Evolutionary conservation across 805 yeast genomes (phyloP), one percentile per base, ranked within the genome.

Genomic region (Lipomyces kockii): DNA sequence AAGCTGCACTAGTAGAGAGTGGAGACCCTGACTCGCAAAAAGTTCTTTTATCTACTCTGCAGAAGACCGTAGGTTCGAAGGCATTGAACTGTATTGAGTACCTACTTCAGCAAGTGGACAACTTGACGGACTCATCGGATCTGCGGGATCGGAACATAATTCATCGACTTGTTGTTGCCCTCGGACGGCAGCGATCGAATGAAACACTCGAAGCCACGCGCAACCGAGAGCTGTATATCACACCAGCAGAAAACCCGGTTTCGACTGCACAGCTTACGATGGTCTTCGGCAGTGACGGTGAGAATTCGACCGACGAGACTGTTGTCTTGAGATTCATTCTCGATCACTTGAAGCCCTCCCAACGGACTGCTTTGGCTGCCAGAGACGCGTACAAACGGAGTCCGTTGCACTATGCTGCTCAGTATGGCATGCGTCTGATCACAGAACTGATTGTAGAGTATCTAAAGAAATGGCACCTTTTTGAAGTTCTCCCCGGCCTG

Each of bases 321-420:
- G 82, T 83, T 20, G 90, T 92, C 2, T 80, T 91, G 57, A 76
- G 79, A 6, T 86, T 86, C 74, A 82, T 92, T 39, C 81, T 92
- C 63, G 80, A 83, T 17, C 82, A 83, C 58, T 77, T 92, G 25
- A 87, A 86, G 1, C 82, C 83, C 0, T 84, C 83, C 69, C 80
- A 86, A 68, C 83, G 87, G 67, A 79, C 83, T 29, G 83, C 84
- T 2, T 80, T 93, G 27, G 78, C 88, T 58, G 88, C 89, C 61
- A 85, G 84, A 56, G 98, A 93, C 76, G 87, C 85, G 66, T 90
- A 91, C 75, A 83, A 83, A 69, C 84, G 97, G 68, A 90, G 97
- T 0, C 97, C 98, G 0, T 80, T 94, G 64, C 98, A 94, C 79
- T 93, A 93, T 77, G 88, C 97, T 22, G 88, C 95, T 2, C 95